Evolutionary conservation across 352 stramenopile species (phyloP).

Genomic region (Pythium angustatum): DNA sequence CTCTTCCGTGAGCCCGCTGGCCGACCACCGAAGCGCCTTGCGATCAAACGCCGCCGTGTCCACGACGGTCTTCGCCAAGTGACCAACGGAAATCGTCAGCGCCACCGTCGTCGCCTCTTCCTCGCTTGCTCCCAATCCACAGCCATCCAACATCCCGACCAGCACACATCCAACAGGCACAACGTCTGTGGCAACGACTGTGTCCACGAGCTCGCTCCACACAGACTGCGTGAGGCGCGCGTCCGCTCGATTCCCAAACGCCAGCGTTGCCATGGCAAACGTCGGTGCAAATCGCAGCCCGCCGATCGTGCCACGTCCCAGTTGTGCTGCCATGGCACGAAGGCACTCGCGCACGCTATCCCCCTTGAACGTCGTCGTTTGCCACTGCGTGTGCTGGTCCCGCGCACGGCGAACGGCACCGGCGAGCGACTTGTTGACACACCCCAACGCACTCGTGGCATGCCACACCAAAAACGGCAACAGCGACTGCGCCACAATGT

Average conservation of each 20-base stretch:
- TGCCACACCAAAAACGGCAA: slow-evolving; percentile 50
- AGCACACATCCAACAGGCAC: slow-evolving; percentile 43
- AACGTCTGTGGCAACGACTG: slow-evolving; percentile 38
- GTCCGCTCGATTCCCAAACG: slow-evolving; percentile 29
- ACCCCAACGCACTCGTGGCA: slow-evolving; percentile 40
- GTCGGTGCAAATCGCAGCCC: slow-evolving; percentile 43
- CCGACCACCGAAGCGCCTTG: slow-evolving; percentile 46
- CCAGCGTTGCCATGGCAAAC: slow-evolving; percentile 40
- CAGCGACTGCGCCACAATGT: slow-evolving; percentile 44
- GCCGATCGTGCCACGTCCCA: slow-evolving; percentile 33
- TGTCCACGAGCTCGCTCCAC: slow-evolving; percentile 41
- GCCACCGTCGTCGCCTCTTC: neutral
- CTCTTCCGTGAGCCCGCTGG: slow-evolving; percentile 35
- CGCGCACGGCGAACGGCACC: slow-evolving; percentile 27
- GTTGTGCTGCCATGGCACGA: slow-evolving; percentile 14
- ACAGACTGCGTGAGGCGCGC: slow-evolving; percentile 36
- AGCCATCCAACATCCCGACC: slow-evolving; percentile 24
- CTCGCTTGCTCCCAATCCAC: neutral
- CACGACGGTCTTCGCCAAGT: slow-evolving; percentile 49
- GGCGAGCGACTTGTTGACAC: slow-evolving; percentile 35
- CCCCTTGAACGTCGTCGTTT: slow-evolving; percentile 34
- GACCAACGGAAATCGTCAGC: slow-evolving; percentile 43
- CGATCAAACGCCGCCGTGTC: slow-evolving; percentile 51
- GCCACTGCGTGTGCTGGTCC: slow-evolving; percentile 39
- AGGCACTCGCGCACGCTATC: slow-evolving; percentile 30